phyloP scores from a whole-genome alignment of 1,139 yeast species.

The Geotrichum bryndzae region DNA sequence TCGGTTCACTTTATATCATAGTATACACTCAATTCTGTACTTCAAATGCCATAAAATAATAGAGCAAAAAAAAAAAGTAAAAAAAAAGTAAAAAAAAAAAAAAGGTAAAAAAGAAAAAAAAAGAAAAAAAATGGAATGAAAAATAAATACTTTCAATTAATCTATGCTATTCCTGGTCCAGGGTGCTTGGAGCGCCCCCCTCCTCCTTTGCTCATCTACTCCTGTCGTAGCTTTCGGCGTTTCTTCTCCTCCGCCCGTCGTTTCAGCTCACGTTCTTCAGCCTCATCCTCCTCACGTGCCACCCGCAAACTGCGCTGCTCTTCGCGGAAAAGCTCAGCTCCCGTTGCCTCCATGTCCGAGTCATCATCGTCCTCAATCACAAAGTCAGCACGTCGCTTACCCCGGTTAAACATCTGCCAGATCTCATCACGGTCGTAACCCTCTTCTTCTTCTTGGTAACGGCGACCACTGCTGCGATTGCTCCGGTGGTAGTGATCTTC shows the following conservation, averaged over 20 bases:
- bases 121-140: too few species aligned
- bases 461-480: conserved; percentile 1
- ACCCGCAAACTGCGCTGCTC: conserved; percentile 58
- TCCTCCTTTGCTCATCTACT: neutral
- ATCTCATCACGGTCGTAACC: conserved; percentile 80
- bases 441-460: conserved; percentile 18
- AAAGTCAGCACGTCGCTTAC: conserved; percentile 46
- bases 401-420: conserved; percentile 76
- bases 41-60: too few species aligned
- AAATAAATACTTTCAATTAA: too few species aligned
- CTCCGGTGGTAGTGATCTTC: conserved; percentile 19
- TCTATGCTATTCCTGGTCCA: too few species aligned
- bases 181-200: too few species aligned
- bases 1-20: too few species aligned
- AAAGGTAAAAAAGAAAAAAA: too few species aligned
- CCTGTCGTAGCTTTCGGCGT: conserved; percentile 14
- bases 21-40: too few species aligned
- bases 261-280: conserved; percentile 55
- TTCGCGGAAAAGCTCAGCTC: conserved; percentile 77
- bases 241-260: conserved; percentile 43
- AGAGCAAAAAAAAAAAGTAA: too few species aligned
- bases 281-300: conserved; percentile 61
- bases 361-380: conserved; percentile 50
- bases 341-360: conserved; percentile 93
- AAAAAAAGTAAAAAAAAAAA: too few species aligned